Base-by-base conservation (phyloP, 2,329 filamentous ascomycete species). In the Paraphoma sp. region DNA sequence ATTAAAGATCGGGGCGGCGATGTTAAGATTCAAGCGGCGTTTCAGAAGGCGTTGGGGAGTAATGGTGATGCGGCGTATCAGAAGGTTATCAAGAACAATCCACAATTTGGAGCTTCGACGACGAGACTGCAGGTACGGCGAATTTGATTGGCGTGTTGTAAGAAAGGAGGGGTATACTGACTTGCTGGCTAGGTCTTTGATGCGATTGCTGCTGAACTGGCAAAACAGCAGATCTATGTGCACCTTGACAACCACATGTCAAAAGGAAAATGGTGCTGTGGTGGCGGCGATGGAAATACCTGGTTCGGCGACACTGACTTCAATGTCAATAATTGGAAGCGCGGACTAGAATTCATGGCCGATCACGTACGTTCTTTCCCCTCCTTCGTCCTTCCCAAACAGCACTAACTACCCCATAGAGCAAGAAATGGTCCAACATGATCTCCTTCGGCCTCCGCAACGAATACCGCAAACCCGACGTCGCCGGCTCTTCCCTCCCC, bases 231-330 rank as follows among this genome's bases (percentile, higher is more conserved):
- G 6, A 71, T 75, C 9, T 71, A 74, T 29, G 71, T 75, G 5
- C 70, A 74, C 45, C 63, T 75, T 10, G 72, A 75, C 52, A 75
- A 75, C 56, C 72, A 75, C 48, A 73, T 74, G 68, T 73, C 70
- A 2, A 74, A 70, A 41, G 72, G 70, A 4, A 63, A 62, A 28
- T 75, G 72, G 72, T 75, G 72, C 57, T 75, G 71, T 49, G 53
- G 57, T 17, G 58, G 48, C 3, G 59, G 49, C 31, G 84, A 87
- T 68, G 84, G 84, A 45, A 87, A 87, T 68, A 82, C 84, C 33
- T 88, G 85, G 85, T 87, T 85, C 81, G 82, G 82, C 53, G 76
- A 81, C 44, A 84, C 79, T 2, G 79, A 87, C 64, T 90, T 88
- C 63, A 74, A 84, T 54, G 76, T 81, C 0, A 70, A 75, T 1